Evolutionary conservation across 1,139 yeast genomes (phyloP).

Genomic region (Maudiozyma humilis): DNA sequence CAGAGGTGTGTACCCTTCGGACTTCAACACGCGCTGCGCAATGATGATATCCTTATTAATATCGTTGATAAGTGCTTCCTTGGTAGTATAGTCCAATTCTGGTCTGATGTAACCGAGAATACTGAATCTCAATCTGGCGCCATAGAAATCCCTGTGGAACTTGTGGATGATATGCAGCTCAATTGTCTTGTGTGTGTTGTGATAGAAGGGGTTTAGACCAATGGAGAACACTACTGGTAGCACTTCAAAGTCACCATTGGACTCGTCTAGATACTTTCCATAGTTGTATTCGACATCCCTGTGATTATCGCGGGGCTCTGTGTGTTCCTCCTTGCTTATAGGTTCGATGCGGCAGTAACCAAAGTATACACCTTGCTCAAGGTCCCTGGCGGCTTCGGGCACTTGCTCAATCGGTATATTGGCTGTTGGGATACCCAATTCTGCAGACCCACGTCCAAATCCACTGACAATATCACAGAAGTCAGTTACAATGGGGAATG

Average conservation of each 20-base stretch:
- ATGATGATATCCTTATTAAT: slow-evolving; percentile 71
- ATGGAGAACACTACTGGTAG: slow-evolving; percentile 91
- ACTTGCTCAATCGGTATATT: slow-evolving; percentile 62
- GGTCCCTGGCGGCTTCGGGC: slow-evolving; percentile 34
- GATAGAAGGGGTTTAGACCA: slow-evolving; percentile 93
- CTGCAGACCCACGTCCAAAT: slow-evolving; percentile 91
- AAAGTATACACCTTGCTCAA: slow-evolving; percentile 82
- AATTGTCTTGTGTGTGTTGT: slow-evolving; percentile 56
- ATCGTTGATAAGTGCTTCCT: slow-evolving; percentile 80
- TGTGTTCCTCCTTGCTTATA: slow-evolving; percentile 14
- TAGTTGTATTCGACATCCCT: slow-evolving; percentile 49
- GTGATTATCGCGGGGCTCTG: slow-evolving; percentile 29
- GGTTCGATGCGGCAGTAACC: slow-evolving; percentile 55
- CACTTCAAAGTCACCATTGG: slow-evolving; percentile 34
- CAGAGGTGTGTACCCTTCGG: slow-evolving; percentile 8
- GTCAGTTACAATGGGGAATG: slow-evolving; percentile 57
- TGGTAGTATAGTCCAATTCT: slow-evolving; percentile 76
- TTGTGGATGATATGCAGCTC: slow-evolving; percentile 82
- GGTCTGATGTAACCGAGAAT: slow-evolving; percentile 88
- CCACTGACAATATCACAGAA: slow-evolving; percentile 65
- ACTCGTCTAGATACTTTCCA: slow-evolving; percentile 44
- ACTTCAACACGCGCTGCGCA: slow-evolving; percentile 35
- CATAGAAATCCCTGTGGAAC: slow-evolving; percentile 66
- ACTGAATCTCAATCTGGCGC: slow-evolving; percentile 60
- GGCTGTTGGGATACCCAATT: slow-evolving; percentile 93